These are phyloP conservation scores for Kodamaea nitidulidarum DNA, from an alignment of 805 yeast genomes.

Conservation along the genomic window DNA sequence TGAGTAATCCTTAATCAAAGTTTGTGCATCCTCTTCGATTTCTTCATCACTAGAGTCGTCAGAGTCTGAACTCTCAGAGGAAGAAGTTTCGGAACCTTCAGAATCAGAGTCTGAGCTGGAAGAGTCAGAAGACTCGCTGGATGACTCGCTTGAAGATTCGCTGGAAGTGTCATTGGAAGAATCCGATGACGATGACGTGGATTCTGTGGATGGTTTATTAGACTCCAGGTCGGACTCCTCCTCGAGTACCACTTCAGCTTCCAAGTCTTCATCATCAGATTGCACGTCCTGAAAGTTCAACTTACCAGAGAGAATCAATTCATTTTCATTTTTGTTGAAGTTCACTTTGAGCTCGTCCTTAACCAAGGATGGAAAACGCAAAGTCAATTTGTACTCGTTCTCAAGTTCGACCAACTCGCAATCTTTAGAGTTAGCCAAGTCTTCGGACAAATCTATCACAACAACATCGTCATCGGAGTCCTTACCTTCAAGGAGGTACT, in stretches of 20 bases:
- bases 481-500: conserved; percentile 11
- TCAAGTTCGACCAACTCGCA: conserved; percentile 39
- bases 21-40: conserved; percentile 36
- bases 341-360: conserved; percentile 38
- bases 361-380: conserved; percentile 40
- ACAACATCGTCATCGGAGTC: conserved; percentile 30
- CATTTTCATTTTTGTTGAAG: conserved; percentile 38
- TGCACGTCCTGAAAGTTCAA: conserved; percentile 26
- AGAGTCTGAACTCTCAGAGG: conserved; percentile 13
- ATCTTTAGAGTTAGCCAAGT: conserved; percentile 41
- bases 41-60: conserved; percentile 29
- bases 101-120: conserved; percentile 18
- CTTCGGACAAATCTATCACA: conserved; percentile 38
- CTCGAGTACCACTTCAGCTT: conserved; percentile 15
- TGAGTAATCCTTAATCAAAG: conserved; percentile 34
- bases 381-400: conserved; percentile 34
- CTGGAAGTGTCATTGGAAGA: conserved; percentile 14
- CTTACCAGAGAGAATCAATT: conserved; percentile 39
- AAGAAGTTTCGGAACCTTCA: conserved; percentile 11
- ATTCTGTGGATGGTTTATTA: conserved; percentile 11
- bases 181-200: conserved; percentile 13
- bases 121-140: conserved; percentile 7
- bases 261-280: conserved; percentile 21
- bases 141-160: background rate
- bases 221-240: conserved; percentile 13